Conservation (phyloP, 2,329 filamentous ascomycete species). For the Pseudogymnoascus sp. region DNA sequence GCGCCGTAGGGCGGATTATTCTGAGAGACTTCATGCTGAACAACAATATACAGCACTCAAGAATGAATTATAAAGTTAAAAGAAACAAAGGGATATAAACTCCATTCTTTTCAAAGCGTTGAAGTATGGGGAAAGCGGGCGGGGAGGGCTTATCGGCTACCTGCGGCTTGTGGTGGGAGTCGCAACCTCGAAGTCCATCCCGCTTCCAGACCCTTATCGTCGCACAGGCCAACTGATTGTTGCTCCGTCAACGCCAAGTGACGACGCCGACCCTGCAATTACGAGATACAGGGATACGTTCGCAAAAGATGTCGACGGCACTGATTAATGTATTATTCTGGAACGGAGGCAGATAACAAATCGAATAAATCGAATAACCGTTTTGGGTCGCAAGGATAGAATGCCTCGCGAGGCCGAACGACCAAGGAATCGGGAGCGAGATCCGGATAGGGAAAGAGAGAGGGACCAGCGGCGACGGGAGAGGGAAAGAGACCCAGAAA, state of each 20-base stretch:
- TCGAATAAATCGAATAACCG: background rate
- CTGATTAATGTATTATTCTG: background rate
- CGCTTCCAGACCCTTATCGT: background rate
- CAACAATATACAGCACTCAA: background rate
- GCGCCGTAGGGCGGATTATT: background rate
- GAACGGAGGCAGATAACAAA: background rate
- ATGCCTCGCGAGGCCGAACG: constrained; percentile 20
- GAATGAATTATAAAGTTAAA: background rate
- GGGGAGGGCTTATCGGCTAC: constrained; percentile 4
- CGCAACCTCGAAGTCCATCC: background rate
- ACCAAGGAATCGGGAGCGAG: constrained; percentile 20
- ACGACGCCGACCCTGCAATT: background rate
- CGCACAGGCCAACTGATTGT: background rate
- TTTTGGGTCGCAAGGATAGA: constrained; percentile 1
- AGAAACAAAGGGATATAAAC: background rate
- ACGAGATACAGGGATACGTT: background rate
- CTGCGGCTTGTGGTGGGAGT: constrained; percentile 7
- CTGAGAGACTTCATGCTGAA: background rate
- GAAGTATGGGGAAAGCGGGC: background rate
- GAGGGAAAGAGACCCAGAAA: constrained; percentile 14
- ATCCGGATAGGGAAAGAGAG: constrained; percentile 6
- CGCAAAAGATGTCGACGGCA: background rate
- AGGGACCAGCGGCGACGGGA: background rate
- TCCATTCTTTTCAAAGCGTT: constrained; percentile 2
- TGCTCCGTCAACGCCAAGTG: background rate